Percentiles rank a stretch among this genome's conserved stretches.
Evolutionary conservation across 1,284 basidiomycete species (phyloP).

Genomic region (Ceratobasidium theobromae): DNA sequence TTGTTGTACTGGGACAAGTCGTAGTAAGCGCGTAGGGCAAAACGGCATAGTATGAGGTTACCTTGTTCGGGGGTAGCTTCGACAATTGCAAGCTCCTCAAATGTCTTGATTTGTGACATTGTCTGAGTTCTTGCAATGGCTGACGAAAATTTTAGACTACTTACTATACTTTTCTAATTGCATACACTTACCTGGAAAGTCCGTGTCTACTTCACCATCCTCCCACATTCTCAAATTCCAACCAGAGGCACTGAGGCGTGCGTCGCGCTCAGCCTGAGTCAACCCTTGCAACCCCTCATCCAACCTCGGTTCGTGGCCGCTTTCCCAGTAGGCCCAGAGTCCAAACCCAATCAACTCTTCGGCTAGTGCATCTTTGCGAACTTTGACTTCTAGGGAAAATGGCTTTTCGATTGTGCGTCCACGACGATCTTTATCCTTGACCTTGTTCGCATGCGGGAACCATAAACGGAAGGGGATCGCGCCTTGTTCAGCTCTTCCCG

Average conservation of each 20-base stretch:
- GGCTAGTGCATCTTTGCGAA: conserved; percentile 85
- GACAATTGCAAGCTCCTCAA: conserved; percentile 87
- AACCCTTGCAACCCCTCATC: conserved; percentile 60
- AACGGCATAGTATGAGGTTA: conserved; percentile 44
- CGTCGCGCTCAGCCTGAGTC: conserved; percentile 42
- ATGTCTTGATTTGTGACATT: conserved; percentile 80
- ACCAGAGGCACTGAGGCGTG: conserved; percentile 70
- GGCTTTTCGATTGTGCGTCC: conserved; percentile 27
- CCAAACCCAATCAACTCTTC: conserved; percentile 96
- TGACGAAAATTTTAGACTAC: conserved; percentile 42
- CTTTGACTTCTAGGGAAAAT: conserved; percentile 52
- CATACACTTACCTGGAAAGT: conserved; percentile 76
- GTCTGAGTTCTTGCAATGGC: conserved; percentile 87
- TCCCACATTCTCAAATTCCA: conserved; percentile 98
- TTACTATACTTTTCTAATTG: neutral
- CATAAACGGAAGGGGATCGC: conserved; percentile 75
- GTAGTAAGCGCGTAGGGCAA: neutral
- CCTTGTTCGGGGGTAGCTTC: conserved; percentile 72
- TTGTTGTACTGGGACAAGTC: conserved; percentile 67
- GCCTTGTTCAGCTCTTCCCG: conserved; percentile 66
- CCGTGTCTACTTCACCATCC: conserved; percentile 97
- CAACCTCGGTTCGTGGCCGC: conserved; percentile 75
- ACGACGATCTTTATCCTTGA: conserved; percentile 38
- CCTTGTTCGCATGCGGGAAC: conserved; percentile 74
- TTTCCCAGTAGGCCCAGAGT: conserved; percentile 89